Evolutionary conservation across 345 rosid species (phyloP).

Genomic region (Jatropha curcas): DNA sequence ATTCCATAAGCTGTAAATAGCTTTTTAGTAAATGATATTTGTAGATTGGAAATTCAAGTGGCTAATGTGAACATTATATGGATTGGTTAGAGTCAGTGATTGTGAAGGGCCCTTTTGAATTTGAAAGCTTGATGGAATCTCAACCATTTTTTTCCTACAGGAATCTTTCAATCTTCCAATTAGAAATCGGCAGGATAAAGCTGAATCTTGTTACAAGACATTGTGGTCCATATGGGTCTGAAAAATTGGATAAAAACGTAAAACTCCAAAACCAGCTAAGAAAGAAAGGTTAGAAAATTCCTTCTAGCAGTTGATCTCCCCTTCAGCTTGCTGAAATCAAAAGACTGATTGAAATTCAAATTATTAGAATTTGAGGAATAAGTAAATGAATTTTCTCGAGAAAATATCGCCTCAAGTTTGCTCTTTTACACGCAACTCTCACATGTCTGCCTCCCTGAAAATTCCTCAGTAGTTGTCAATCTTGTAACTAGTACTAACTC

Average conservation of each 20-base stretch:
- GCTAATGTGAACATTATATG: neutral
- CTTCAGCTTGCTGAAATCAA: slow-evolving; percentile 1
- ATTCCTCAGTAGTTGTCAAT: neutral
- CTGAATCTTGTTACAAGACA: slow-evolving; percentile 24
- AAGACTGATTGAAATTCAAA: slow-evolving; percentile 22
- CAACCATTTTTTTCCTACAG: neutral
- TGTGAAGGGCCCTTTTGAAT: neutral
- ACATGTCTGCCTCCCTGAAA: neutral
- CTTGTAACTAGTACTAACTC: neutral
- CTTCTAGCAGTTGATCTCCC: neutral
- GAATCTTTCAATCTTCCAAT: slow-evolving; percentile 2
- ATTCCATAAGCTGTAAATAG: too few species aligned
- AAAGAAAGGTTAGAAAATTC: slow-evolving; percentile 17
- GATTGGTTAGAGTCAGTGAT: neutral
- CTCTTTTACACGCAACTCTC: slow-evolving; percentile 24
- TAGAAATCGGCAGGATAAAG: slow-evolving; percentile 14
- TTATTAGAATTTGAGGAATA: neutral
- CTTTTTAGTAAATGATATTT: too few species aligned
- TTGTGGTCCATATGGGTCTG: slow-evolving; percentile 24
- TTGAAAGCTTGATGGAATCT: slow-evolving; percentile 21
- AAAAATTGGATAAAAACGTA: slow-evolving; percentile 6
- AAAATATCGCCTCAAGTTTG: neutral
- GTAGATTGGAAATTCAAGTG: neutral
- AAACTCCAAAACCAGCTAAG: slow-evolving; percentile 10
- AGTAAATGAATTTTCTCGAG: neutral